These are phyloP conservation scores for Ceratocystis colombiana DNA, from an alignment of 2,329 filamentous ascomycete genomes.

Conservation along the genomic window DNA sequence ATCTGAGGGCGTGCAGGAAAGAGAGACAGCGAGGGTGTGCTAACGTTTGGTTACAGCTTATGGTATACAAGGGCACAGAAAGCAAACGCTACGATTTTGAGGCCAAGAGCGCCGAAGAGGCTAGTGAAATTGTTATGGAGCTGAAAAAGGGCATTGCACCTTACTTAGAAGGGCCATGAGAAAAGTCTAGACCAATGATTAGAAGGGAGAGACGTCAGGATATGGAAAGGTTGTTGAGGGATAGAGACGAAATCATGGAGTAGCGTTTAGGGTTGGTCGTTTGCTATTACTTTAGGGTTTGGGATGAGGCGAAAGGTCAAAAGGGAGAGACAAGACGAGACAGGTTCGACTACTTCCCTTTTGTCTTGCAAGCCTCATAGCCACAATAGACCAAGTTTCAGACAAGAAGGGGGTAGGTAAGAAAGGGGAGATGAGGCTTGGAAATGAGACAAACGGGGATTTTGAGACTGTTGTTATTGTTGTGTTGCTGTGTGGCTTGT, in stretches of 20 bases:
- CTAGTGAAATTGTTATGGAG: conserved; percentile 67
- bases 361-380: background rate
- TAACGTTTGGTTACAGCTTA: conserved; percentile 37
- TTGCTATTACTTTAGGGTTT: no score
- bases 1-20: background rate
- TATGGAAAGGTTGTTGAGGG: background rate
- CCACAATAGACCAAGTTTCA: background rate
- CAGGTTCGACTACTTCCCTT: no score
- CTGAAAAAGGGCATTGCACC: conserved; percentile 66
- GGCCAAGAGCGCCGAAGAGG: conserved; percentile 59
- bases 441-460: background rate
- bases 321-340: no score
- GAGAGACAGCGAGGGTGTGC: background rate
- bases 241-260: background rate
- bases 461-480: no score
- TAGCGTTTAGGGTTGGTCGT: no score
- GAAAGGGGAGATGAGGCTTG: background rate
- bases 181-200: background rate
- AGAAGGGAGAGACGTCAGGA: background rate
- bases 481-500: background rate
- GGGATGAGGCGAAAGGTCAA: no score
- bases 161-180: conserved; percentile 41
- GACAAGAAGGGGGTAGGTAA: background rate
- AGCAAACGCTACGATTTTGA: conserved; percentile 80
- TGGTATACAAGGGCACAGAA: conserved; percentile 66